Base-by-base conservation (phyloP, 352 stramenopile genomes). In the Pythium sp. region DNA sequence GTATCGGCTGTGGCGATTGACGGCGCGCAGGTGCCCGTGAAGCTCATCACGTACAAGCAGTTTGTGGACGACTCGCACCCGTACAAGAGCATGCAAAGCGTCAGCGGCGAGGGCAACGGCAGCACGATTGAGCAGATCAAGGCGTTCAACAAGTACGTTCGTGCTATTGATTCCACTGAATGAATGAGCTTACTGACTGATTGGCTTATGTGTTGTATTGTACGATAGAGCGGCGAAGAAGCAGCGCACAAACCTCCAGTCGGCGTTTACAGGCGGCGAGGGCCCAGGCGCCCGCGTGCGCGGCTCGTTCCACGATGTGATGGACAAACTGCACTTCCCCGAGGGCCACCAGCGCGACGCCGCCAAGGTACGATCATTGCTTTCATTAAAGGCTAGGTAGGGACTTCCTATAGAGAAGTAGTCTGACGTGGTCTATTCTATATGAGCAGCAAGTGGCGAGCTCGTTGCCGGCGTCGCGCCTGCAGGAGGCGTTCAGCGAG, bases 31-130 rank as follows among this genome's bases (percentile, higher is more conserved):
- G 36, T 67, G 15, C 20, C 54, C 2, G 62, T 46, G 9, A 47
- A 62, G 41, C 61, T 93, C 9, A 72, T 92, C 64, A 85, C 86
- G 26, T 95, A 95, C 79, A 95, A 95, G 74, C 76, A 90, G 64
- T 95, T 93, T 58, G 87, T 93, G 26, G 87, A 94, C 66, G 76
- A 90, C 20, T 46, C 71, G 28, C 74, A 91, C 28, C 84, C 84
- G 70, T 95, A 93, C 73, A 65, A 87, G 64, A 91, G 72, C 46
- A 70, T 91, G 51, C 41, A 71, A 14, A 32, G 64, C 24, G 68
- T 65, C 43, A 34, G 63, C 8, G 70, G 49, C 34, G 34, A 41
- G 34, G 34, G 34, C 34, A 62, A 67, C 54, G 30, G 24, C 15
- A 62, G 54, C 47, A 58, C 56, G n/a, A 78, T 91, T 12, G 80